phyloP scores from a whole-genome alignment of 192 early-diverging fungal genomes.

The Pilobolus umbonatus region DNA sequence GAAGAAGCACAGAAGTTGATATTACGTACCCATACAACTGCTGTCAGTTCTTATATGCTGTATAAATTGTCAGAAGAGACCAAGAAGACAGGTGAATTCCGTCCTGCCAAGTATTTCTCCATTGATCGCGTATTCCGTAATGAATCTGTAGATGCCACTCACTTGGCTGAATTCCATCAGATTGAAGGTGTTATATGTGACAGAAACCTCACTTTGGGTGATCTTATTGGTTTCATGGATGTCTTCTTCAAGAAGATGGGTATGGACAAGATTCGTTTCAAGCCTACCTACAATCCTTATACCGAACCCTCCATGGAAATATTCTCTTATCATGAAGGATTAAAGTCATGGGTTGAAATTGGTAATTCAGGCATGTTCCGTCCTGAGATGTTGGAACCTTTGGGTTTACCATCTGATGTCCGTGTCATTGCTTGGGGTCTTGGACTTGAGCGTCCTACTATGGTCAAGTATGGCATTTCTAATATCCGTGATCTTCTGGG shows the following conservation, averaged over 20 bases:
- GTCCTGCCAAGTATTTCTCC: constrained; percentile 97
- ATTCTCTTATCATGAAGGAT: constrained; percentile 89
- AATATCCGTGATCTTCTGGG: constrained; percentile 95
- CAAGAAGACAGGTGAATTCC: constrained; percentile 60
- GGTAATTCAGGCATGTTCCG: constrained; percentile 99
- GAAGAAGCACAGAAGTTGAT: constrained; percentile 91
- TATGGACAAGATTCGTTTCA: constrained; percentile 89
- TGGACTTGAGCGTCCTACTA: constrained; percentile 94
- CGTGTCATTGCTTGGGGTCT: constrained; percentile 98
- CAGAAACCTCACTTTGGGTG: constrained; percentile 88
- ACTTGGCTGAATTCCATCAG: constrained; percentile 99
- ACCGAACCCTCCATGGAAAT: constrained; percentile 99
- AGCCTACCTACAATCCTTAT: constrained; percentile 99
- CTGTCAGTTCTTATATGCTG: constrained; percentile 88
- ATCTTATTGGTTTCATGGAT: constrained; percentile 95
- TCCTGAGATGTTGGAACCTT: constrained; percentile 93
- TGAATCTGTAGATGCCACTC: constrained; percentile 95
- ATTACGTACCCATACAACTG: constrained; percentile 96
- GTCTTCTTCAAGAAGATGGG: constrained; percentile 98
- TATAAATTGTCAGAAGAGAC: constrained; percentile 85
- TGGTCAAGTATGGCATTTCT: constrained; percentile 94
- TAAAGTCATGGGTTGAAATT: constrained; percentile 90
- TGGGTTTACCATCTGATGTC: constrained; percentile 93
- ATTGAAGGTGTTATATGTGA: constrained; percentile 98
- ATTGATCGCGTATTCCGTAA: constrained; percentile 99